phyloP scores from a whole-genome alignment of 169 alveolate species.

The Miamiensis avidus region DNA sequence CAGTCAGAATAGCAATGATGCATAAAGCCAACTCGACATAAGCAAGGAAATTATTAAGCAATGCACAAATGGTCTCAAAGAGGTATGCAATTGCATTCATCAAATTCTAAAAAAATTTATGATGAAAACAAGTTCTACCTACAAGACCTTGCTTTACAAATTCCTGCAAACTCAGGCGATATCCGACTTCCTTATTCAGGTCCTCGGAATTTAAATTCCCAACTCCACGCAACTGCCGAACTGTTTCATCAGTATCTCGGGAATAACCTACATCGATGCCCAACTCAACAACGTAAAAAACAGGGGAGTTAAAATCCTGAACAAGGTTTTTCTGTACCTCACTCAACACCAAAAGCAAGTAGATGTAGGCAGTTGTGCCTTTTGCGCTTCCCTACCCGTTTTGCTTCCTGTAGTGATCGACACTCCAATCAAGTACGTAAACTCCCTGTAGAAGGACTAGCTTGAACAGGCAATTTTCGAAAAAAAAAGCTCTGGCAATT shows the following conservation, averaged over 20 bases:
- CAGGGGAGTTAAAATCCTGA: not conserved
- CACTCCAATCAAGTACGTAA: not conserved
- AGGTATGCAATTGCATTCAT: not conserved
- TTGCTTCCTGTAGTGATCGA: not conserved
- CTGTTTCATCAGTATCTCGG: not conserved
- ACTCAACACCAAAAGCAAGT: not conserved
- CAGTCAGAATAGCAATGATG: no score
- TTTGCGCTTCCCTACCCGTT: not conserved
- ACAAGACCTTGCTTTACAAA: not conserved
- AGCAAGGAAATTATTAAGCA: not conserved
- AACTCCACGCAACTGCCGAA: not conserved
- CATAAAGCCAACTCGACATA: not conserved
- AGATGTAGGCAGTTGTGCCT: not conserved
- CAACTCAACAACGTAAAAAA: not conserved
- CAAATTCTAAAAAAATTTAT: not conserved
- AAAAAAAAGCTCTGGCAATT: not conserved
- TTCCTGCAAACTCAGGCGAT: not conserved
- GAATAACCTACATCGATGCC: not conserved
- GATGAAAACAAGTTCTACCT: not conserved
- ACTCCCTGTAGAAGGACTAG: not conserved
- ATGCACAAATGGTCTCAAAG: no score
- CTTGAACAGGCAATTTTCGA: not conserved
- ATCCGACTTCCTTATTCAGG: not conserved
- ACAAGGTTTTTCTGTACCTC: not conserved
- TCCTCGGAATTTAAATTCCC: not conserved